These are phyloP conservation scores for Hymenoscyphus occultus DNA, from an alignment of 2,329 filamentous ascomycete species.

Conservation along the genomic window DNA sequence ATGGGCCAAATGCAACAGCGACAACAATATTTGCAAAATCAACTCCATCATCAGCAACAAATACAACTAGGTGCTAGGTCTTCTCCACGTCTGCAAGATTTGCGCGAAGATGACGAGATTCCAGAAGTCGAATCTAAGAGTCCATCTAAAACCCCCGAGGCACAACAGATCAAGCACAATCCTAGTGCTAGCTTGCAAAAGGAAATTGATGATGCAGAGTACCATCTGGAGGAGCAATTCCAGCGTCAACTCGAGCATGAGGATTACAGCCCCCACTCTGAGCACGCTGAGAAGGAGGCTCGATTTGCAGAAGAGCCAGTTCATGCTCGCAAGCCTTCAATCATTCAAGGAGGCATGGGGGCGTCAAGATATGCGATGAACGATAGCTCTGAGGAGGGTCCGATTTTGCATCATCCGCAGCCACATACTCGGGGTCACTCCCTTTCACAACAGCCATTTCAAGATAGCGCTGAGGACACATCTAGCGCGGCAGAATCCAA, in stretches of 20 bases:
- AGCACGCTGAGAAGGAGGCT: slow-evolving; percentile 30
- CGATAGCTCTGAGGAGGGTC: slow-evolving; percentile 50
- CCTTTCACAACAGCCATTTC: slow-evolving; percentile 63
- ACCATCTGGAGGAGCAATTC: slow-evolving; percentile 77
- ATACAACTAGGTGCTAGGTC: slow-evolving; percentile 44
- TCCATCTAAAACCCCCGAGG: slow-evolving; percentile 54
- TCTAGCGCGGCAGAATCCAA: slow-evolving; percentile 31
- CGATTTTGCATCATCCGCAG: slow-evolving; percentile 66
- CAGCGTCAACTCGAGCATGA: slow-evolving; percentile 76
- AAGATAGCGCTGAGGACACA: slow-evolving; percentile 49
- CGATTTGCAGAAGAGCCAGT: slow-evolving; percentile 22
- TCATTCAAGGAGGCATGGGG: slow-evolving; percentile 26
- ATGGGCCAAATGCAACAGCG: slow-evolving; percentile 47
- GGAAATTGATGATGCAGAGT: slow-evolving; percentile 82
- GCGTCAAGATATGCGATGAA: slow-evolving; percentile 44
- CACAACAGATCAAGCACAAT: slow-evolving; percentile 65
- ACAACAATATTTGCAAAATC: slow-evolving; percentile 47
- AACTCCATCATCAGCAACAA: slow-evolving; percentile 49
- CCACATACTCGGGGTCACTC: slow-evolving; percentile 74
- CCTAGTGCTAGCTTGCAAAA: slow-evolving; percentile 75
- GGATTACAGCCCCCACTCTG: slow-evolving; percentile 65
- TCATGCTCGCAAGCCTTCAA: slow-evolving; percentile 27
- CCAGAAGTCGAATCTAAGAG: slow-evolving; percentile 41
- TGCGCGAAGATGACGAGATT: slow-evolving; percentile 69
- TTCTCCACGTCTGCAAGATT: slow-evolving; percentile 65